Conservation (phyloP, 306 rosid genomes). For the Acacia crassicarpa region DNA sequence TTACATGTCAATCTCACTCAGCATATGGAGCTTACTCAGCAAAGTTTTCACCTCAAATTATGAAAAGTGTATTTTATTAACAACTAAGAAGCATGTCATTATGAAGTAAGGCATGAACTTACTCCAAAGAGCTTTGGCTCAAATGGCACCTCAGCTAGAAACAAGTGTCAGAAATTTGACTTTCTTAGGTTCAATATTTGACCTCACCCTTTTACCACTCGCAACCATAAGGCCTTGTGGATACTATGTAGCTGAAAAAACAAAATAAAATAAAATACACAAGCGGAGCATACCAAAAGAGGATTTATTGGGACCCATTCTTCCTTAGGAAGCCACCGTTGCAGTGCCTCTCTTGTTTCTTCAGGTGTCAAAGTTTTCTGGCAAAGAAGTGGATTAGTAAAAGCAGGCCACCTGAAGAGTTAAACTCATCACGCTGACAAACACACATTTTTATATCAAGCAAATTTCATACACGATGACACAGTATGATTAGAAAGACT, state of each 20-base stretch:
- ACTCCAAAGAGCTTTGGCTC: constrained; percentile 16
- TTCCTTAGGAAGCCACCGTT: constrained; percentile 90
- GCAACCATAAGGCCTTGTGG: neutral
- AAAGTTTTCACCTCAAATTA: neutral
- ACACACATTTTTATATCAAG: neutral
- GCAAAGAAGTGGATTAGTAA: constrained; percentile 30
- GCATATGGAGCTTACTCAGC: neutral
- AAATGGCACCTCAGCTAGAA: neutral
- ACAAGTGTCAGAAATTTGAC: neutral
- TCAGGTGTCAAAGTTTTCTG: constrained; percentile 84
- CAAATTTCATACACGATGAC: neutral
- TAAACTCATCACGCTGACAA: neutral
- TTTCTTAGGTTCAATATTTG: neutral
- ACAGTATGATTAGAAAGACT: neutral
- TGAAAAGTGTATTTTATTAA: no score
- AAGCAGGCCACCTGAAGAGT: constrained; percentile 20
- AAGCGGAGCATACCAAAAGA: constrained; percentile 70
- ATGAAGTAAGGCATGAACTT: neutral
- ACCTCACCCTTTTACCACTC: neutral
- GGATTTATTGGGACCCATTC: constrained; percentile 93
- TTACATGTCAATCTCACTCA: neutral
- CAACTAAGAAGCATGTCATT: neutral
- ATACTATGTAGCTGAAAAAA: neutral
- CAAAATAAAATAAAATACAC: neutral
- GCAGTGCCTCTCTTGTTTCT: constrained; percentile 79